Conservation (phyloP, 2,329 filamentous ascomycete species). For the Cercospora brassicicola region DNA sequence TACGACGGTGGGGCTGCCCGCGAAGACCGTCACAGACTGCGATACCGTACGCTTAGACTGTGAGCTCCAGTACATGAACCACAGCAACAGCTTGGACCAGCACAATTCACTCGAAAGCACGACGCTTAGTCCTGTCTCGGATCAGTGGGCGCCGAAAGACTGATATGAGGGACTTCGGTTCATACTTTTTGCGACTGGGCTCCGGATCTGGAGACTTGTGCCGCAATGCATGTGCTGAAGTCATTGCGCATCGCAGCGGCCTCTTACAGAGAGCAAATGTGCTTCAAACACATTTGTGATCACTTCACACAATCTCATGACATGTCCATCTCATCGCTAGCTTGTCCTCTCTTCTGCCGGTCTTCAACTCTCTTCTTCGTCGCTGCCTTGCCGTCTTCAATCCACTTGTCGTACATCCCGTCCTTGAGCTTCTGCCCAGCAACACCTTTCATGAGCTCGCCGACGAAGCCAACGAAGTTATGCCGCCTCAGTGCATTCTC, state of each 20-base stretch:
- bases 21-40: not conserved
- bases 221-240: not conserved
- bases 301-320: constrained; percentile 23
- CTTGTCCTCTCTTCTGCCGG: constrained; percentile 43
- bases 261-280: no score
- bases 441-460: constrained; percentile 84
- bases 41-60: not conserved
- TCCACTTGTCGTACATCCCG: constrained; percentile 69
- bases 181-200: not conserved
- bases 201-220: not conserved
- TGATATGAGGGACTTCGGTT: not conserved
- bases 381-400: constrained; percentile 65
- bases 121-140: not conserved
- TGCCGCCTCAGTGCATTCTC: constrained; percentile 90
- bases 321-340: constrained; percentile 44
- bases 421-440: constrained; percentile 70
- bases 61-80: not conserved
- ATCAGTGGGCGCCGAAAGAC: not conserved
- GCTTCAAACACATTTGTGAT: not conserved
- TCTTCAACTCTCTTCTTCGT: constrained; percentile 54
- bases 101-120: not conserved
- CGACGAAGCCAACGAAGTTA: constrained; percentile 95
- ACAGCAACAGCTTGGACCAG: not conserved
- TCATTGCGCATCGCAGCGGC: not conserved
- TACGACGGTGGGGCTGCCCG: no score